A percentile compares a stretch with the other conserved stretches of the same genome.
Evolutionary conservation across 129 eudicot species (phyloP).

Genomic region (Artemisia tridentata): DNA sequence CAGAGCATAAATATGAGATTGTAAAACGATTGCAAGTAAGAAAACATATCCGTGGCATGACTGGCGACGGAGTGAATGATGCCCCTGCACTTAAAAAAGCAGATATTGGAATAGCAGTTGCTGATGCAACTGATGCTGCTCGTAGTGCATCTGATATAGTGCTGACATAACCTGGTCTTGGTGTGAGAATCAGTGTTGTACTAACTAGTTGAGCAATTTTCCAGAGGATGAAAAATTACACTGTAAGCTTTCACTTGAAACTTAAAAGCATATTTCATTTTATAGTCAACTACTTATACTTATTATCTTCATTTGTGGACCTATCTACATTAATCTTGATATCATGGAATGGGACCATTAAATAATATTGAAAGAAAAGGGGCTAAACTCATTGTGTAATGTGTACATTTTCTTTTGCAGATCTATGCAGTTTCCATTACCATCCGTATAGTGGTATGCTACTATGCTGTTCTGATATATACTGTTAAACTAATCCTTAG

Average conservation of each 20-base stretch:
- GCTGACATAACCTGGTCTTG: constrained; percentile 79
- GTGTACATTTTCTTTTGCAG: constrained; percentile 36
- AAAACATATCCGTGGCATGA: constrained; percentile 85
- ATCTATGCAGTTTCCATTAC: constrained; percentile 92
- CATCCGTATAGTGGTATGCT: constrained; percentile 86
- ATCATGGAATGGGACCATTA: neutral
- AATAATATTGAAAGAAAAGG: neutral
- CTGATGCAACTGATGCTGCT: constrained; percentile 94
- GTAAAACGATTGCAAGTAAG: constrained; percentile 81
- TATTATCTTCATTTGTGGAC: neutral
- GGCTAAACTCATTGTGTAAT: neutral
- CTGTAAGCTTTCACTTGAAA: constrained; percentile 42
- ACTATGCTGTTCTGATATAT: constrained; percentile 11
- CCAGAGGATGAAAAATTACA: constrained; percentile 90
- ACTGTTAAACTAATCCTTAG: neutral
- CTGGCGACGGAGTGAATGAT: constrained; percentile 88
- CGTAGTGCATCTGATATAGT: constrained; percentile 88
- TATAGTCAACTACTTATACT: constrained; percentile 1
- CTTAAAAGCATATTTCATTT: constrained; percentile 16
- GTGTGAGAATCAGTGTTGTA: constrained; percentile 77
- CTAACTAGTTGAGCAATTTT: constrained; percentile 80
- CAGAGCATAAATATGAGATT: constrained; percentile 84
- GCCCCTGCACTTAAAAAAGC: constrained; percentile 91
- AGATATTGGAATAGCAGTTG: constrained; percentile 90
- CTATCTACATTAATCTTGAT: neutral